These are phyloP conservation scores for Davidsoniella neocaledoniae DNA, from an alignment of 2,329 filamentous ascomycete genomes.

Conservation along the genomic window DNA sequence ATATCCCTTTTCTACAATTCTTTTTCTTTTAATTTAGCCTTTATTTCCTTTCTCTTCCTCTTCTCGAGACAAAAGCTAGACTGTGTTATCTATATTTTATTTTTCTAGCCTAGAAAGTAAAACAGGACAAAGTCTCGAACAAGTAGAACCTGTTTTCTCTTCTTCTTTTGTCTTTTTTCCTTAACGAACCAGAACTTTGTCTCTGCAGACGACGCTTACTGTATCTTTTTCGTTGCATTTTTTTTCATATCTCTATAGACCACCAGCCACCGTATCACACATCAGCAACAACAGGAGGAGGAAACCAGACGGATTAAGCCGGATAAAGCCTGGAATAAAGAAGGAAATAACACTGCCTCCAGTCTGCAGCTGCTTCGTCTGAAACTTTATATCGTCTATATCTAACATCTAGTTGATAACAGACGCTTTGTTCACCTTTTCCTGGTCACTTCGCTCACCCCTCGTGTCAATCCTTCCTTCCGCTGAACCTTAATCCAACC, in stretches of 20 bases:
- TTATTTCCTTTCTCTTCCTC: neutral
- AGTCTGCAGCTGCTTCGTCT: neutral
- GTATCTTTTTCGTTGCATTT: neutral
- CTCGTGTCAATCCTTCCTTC: neutral
- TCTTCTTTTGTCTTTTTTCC: neutral
- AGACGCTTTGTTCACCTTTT: too few relatives aligned
- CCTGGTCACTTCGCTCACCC: neutral
- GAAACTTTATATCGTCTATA: neutral
- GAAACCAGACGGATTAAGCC: too few relatives aligned
- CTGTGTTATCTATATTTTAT: neutral
- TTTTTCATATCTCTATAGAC: neutral
- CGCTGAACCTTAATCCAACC: neutral
- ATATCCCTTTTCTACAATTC: neutral
- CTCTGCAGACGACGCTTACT: neutral
- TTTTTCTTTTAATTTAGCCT: slow-evolving; percentile 1
- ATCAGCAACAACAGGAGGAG: too few relatives aligned
- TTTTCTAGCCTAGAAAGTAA: neutral
- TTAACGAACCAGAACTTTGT: too few relatives aligned
- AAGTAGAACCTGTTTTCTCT: neutral
- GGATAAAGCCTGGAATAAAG: too few relatives aligned
- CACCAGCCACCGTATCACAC: too few relatives aligned
- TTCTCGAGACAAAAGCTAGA: neutral
- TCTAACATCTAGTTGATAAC: neutral
- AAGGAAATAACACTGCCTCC: neutral
- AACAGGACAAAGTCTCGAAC: too few relatives aligned